Conservation (phyloP, 2,329 filamentous ascomycete species). For the Diaporthe humulicola region DNA sequence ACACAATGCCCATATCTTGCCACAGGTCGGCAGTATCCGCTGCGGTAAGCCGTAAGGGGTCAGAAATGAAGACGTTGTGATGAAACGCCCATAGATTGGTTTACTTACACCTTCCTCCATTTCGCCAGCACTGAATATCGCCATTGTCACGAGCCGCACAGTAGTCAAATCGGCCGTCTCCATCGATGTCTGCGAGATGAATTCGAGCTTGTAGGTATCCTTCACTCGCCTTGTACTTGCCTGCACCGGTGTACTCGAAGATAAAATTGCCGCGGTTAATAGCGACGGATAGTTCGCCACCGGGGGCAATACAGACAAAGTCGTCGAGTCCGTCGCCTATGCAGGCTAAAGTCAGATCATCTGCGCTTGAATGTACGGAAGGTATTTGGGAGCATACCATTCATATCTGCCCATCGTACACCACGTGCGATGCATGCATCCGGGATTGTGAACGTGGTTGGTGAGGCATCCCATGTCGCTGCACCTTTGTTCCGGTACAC, state of each 20-base stretch:
- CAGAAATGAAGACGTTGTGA: not conserved
- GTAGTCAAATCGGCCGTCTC: conserved; percentile 52
- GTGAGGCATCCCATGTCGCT: not conserved
- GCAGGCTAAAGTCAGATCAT: not conserved
- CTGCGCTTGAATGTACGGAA: not conserved
- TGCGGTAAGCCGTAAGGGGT: not conserved
- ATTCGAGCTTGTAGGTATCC: conserved; percentile 41
- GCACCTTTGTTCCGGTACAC: not conserved
- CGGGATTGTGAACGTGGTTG: not conserved
- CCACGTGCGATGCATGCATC: conserved; percentile 32
- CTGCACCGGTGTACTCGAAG: conserved; percentile 34
- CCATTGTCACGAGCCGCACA: conserved; percentile 41
- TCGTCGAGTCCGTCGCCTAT: conserved; percentile 47
- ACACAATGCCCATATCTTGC: conserved; percentile 48
- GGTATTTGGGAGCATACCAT: not conserved
- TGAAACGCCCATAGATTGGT: not conserved
- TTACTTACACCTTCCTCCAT: conserved; percentile 28
- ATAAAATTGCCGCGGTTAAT: conserved; percentile 43
- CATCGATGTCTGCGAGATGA: conserved; percentile 49
- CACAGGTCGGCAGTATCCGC: conserved; percentile 45
- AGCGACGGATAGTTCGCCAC: conserved; percentile 37
- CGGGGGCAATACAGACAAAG: conserved; percentile 47
- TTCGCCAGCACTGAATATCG: conserved; percentile 39
- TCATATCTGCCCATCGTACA: conserved; percentile 38
- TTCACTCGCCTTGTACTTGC: conserved; percentile 40